A percentile compares a stretch with the other conserved stretches of the same genome.
phyloP scores from a whole-genome alignment of 257 asterid species.

The Forsythia suspensa region DNA sequence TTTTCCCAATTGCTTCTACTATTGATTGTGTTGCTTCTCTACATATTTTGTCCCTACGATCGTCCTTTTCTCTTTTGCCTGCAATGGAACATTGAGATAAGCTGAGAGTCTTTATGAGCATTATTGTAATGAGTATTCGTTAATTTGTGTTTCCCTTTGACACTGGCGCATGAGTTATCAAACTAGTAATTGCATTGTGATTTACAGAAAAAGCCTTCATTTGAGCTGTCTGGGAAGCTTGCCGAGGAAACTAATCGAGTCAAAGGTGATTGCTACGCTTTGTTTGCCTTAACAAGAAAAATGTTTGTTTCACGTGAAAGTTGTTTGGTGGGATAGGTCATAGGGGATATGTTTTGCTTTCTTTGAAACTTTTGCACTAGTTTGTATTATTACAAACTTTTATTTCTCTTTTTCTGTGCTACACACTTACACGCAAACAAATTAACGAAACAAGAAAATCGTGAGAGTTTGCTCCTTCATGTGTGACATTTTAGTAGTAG shows the following conservation, averaged over 20 bases:
- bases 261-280: slow-evolving; percentile 55
- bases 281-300: slow-evolving; percentile 2
- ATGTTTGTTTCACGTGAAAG: background rate
- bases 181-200: slow-evolving; percentile 21
- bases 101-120: slow-evolving; percentile 2
- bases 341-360: background rate
- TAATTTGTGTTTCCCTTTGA: background rate
- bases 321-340: background rate
- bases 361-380: background rate
- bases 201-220: slow-evolving; percentile 89
- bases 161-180: background rate
- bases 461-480: background rate
- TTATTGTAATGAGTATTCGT: slow-evolving; percentile 7
- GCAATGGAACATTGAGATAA: slow-evolving; percentile 1
- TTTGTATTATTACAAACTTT: background rate
- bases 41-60: background rate
- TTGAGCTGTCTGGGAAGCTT: slow-evolving; percentile 98
- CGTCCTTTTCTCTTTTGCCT: slow-evolving; percentile 18
- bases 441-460: background rate
- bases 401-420: background rate
- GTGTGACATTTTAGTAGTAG: background rate
- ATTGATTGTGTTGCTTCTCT: slow-evolving; percentile 4
- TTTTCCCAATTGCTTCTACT: slow-evolving; percentile 9
- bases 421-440: background rate
- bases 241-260: slow-evolving; percentile 95